Conservation (phyloP, 371 early-diverging fungal genomes). For the Coemansia sp. region DNA sequence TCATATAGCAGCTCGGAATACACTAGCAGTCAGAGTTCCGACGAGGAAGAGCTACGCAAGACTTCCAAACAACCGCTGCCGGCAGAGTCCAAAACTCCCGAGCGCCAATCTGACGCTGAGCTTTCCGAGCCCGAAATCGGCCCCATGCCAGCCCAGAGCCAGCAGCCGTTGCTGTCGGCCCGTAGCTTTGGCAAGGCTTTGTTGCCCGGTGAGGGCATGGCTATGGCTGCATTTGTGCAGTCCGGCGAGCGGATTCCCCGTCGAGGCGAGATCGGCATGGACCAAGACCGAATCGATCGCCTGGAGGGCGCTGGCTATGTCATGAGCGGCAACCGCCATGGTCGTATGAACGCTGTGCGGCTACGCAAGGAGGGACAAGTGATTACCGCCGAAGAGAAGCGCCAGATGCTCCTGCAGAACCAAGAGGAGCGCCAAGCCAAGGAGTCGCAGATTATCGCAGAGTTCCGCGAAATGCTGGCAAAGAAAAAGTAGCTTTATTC, state of each 20-base stretch:
- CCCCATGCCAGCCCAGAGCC: conserved; percentile 10
- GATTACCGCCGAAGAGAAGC: conserved; percentile 83
- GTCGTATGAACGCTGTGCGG: conserved; percentile 94
- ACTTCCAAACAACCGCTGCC: not conserved
- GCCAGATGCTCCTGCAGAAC: conserved; percentile 70
- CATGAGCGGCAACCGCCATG: conserved; percentile 93
- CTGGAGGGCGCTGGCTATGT: conserved; percentile 91
- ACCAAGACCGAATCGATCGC: conserved; percentile 75
- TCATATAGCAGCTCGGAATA: conserved; percentile 13
- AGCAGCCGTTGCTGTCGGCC: not conserved
- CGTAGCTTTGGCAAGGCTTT: too few species aligned
- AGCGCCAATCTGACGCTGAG: not conserved
- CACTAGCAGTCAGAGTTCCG: not conserved
- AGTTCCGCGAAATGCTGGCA: conserved; percentile 69
- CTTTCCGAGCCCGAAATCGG: conserved; percentile 27
- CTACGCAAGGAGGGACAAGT: conserved; percentile 94
- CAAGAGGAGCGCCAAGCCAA: conserved; percentile 85
- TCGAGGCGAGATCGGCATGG: conserved; percentile 94
- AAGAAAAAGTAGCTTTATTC: conserved; percentile 22
- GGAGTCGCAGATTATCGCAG: conserved; percentile 87
- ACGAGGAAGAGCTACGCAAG: not conserved
- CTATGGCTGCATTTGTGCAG: conserved; percentile 85
- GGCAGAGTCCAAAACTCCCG: not conserved
- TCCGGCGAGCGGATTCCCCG: conserved; percentile 94
- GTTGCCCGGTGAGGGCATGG: conserved; percentile 76